Conservation (phyloP, 2,329 filamentous ascomycete species). For the Pseudogymnoascus pannorum region DNA sequence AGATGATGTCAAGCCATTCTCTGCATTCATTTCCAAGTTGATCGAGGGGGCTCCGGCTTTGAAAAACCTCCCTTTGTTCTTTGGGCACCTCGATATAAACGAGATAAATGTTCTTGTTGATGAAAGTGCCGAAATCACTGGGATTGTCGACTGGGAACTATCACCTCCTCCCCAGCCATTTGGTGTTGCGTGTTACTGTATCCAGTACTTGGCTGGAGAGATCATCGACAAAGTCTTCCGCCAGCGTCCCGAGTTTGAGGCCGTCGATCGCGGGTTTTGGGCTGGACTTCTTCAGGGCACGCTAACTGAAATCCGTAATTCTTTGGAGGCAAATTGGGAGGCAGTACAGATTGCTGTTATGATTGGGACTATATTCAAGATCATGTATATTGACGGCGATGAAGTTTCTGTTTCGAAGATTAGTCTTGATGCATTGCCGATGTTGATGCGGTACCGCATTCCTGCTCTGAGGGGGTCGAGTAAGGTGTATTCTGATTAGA, state of each 20-base stretch:
- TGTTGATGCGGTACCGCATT: background rate
- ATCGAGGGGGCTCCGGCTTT: background rate
- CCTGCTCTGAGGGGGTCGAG: background rate
- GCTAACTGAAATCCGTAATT: background rate
- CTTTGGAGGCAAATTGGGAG: background rate
- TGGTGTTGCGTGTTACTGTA: slow-evolving; percentile 9
- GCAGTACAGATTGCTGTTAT: background rate
- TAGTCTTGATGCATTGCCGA: background rate
- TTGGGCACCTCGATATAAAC: background rate
- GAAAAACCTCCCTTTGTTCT: background rate
- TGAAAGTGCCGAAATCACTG: slow-evolving; percentile 10
- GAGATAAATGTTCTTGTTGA: slow-evolving; percentile 8
- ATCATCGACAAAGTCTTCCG: background rate
- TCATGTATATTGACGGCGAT: background rate
- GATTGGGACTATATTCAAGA: slow-evolving; percentile 6
- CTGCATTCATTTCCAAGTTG: background rate
- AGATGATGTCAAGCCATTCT: background rate
- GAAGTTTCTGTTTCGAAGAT: background rate
- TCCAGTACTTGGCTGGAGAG: slow-evolving; percentile 10
- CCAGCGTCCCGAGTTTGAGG: background rate
- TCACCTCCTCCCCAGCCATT: slow-evolving; percentile 11
- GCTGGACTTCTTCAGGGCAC: slow-evolving; percentile 8
- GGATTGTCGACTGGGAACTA: slow-evolving; percentile 14
- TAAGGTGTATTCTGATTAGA: background rate
- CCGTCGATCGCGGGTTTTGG: slow-evolving; percentile 1